Evolutionary conservation across 257 asterid species (phyloP).

Genomic region (Ophiorrhiza pumila): DNA sequence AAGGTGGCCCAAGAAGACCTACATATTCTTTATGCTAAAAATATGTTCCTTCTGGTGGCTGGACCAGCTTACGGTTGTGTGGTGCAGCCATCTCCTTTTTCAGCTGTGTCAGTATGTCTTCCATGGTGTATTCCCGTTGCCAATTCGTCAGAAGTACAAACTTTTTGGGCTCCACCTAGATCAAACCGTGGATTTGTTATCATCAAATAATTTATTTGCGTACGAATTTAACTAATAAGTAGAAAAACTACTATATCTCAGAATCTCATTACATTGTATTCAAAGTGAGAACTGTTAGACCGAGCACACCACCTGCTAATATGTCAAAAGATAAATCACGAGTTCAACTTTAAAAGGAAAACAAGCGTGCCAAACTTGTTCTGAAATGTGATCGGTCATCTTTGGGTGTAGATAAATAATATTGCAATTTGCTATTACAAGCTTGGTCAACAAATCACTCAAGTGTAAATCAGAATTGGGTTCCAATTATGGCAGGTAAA

Average conservation of each 20-base stretch:
- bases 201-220: slow-evolving; percentile 6
- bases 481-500: too few species aligned
- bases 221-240: background rate
- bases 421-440: background rate
- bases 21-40: slow-evolving; percentile 43
- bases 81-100: slow-evolving; percentile 68
- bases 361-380: background rate
- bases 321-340: background rate
- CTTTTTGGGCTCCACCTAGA: slow-evolving; percentile 76
- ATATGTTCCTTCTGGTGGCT: slow-evolving; percentile 87
- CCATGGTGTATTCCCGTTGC: slow-evolving; percentile 84
- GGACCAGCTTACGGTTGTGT: slow-evolving; percentile 65
- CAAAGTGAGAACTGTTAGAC: background rate
- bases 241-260: background rate
- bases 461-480: background rate
- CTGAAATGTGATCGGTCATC: background rate
- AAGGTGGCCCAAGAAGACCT: slow-evolving; percentile 21
- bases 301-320: background rate
- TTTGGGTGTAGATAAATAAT: background rate
- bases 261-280: background rate
- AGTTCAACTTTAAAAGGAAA: background rate
- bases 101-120: slow-evolving; percentile 56
- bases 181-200: background rate
- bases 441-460: background rate
- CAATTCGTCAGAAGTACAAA: slow-evolving; percentile 63